Percentiles rank a stretch among this genome's conserved stretches.
These are phyloP conservation scores for Eleusine indica DNA, from an alignment of 176 grass and related monocot genomes.

Conservation along the genomic window DNA sequence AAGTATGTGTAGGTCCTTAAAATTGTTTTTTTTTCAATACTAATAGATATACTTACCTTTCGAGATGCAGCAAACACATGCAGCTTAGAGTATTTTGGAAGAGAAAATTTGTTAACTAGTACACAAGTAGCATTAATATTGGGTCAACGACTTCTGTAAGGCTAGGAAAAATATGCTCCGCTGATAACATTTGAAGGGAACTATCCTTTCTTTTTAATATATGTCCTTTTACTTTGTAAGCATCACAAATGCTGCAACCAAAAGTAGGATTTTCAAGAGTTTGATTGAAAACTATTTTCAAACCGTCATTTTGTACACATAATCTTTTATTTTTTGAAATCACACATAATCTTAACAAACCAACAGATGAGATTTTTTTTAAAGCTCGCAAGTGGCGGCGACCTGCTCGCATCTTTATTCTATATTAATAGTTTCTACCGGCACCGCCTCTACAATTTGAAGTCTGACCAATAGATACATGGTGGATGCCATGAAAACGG, in stretches of 20 bases:
- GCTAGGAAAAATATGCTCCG: background rate
- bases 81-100: background rate
- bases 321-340: background rate
- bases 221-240: no score
- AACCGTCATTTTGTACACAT: no score
- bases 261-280: background rate
- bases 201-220: background rate
- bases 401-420: no score
- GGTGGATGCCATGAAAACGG: no score
- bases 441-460: no score
- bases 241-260: background rate
- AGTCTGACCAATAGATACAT: no score
- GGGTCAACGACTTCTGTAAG: background rate
- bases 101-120: background rate
- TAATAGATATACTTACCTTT: background rate
- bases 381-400: no score
- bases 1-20: background rate
- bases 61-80: constrained; percentile 6
- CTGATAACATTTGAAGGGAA: background rate
- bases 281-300: background rate
- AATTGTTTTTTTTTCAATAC: background rate
- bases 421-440: no score
- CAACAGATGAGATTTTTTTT: no score
- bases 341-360: no score
- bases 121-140: background rate